phyloP scores from a whole-genome alignment of 805 yeast species.

The Metschnikowia colocasiae region DNA sequence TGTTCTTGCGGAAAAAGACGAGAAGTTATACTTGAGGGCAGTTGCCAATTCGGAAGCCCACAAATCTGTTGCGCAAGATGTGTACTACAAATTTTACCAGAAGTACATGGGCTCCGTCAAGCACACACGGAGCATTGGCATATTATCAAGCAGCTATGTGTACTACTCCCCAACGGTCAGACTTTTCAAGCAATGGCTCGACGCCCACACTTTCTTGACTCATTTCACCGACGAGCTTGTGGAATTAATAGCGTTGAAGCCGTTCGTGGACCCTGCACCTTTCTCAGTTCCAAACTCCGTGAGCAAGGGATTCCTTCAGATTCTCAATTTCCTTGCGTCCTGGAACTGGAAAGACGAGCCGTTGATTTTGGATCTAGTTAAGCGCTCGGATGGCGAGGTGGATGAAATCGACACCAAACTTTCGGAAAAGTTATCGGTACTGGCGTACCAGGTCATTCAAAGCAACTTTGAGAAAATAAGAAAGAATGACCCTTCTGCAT shows the following conservation, averaged over 20 bases:
- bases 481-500: conserved; percentile 74
- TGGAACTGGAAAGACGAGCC: conserved; percentile 98
- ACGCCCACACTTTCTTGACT: conserved; percentile 66
- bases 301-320: conserved; percentile 75
- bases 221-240: conserved; percentile 76
- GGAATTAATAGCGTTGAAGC: conserved; percentile 78
- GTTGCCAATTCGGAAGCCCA: conserved; percentile 63
- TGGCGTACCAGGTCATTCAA: conserved; percentile 58
- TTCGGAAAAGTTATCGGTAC: conserved; percentile 59
- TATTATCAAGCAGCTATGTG: conserved; percentile 67
- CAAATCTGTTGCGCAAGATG: conserved; percentile 54
- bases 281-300: conserved; percentile 75
- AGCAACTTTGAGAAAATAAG: conserved; percentile 66
- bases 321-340: conserved; percentile 60
- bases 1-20: conserved; percentile 82
- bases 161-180: conserved; percentile 78
- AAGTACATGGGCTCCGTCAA: conserved; percentile 64
- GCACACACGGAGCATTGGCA: conserved; percentile 76
- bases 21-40: conserved; percentile 65
- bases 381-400: conserved; percentile 28
- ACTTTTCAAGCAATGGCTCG: conserved; percentile 85
- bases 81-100: conserved; percentile 62
- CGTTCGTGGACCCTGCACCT: conserved; percentile 87
- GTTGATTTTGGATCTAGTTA: conserved; percentile 71
- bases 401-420: conserved; percentile 39